Evolutionary conservation across 1,284 basidiomycete genomes (phyloP), one percentile per base, ranked within the genome.

Genomic region (Termitomyces sp.): DNA sequence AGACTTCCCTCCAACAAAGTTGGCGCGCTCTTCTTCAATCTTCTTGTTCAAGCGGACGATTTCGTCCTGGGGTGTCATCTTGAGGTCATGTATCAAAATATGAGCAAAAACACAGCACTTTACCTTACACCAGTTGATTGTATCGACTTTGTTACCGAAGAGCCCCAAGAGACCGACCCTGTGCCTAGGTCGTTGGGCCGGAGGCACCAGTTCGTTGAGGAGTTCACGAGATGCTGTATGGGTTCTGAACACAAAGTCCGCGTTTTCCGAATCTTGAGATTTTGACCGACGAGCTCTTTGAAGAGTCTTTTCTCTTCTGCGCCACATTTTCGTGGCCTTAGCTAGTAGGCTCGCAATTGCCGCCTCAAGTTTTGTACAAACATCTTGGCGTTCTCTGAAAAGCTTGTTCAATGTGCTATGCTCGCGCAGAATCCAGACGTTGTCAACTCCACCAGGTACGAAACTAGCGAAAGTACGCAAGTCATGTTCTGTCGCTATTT

Each of bases 371-470:
- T 80, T 82, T 43, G 70, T 66, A 62, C 80, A 81, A 0, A 80
- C 79, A 48, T 81, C 77, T 43, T 78, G 65, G 28, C 88, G 79
- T 49, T 78, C 70, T 21, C 86, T 78, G 62, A 81, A 85, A 2
- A 83, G 62, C 34, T 82, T 75, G 21, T 89, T 88, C 56, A 92
- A 76, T 1, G 78, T 59, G 43, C 62, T 67, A 15, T 73, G 81
- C 61, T 75, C 82, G 61, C 83, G 74, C 63, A 84, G 85, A 52
- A 92, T 71, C 90, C 90, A 92, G 42, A 92, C 80, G 47, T 80
- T 75, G 66, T 86, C 82, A n/a, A 90, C 79, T 0, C 90, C 89
- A 13, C 89, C 90, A 5, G 89, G 89, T 0, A 92, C 76, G 62
- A 87, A 83, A 40, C 77, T 77, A 54, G 85, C 86, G 50, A 90